Percentiles rank a stretch among this genome's conserved stretches.
Evolutionary conservation across 805 yeast genomes (phyloP).

Genomic region (Starmerella floricola): DNA sequence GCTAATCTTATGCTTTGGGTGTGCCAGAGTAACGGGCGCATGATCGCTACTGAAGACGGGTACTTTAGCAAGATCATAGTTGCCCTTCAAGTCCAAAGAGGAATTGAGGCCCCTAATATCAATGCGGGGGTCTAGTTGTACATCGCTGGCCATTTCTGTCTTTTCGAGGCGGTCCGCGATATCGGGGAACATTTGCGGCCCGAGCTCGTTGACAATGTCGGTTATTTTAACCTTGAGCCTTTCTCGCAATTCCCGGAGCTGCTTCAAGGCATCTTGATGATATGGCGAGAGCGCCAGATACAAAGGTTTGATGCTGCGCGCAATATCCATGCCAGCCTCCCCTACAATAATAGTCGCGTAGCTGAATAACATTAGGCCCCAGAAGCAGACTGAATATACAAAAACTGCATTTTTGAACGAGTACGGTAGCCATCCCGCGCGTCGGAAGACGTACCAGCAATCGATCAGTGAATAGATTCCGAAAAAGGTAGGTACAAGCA

Average conservation of each 20-base stretch:
- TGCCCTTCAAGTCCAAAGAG: slow-evolving; percentile 18
- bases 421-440: slow-evolving; percentile 22
- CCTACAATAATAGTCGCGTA: slow-evolving; percentile 88
- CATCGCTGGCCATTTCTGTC: slow-evolving; percentile 15
- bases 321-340: slow-evolving; percentile 82
- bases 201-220: slow-evolving; percentile 62
- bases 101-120: slow-evolving; percentile 19
- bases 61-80: slow-evolving; percentile 22
- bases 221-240: slow-evolving; percentile 63
- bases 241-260: slow-evolving; percentile 50
- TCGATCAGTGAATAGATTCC: slow-evolving; percentile 53
- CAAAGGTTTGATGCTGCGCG: slow-evolving; percentile 72
- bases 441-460: slow-evolving; percentile 29
- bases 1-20: no score
- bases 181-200: slow-evolving; percentile 79
- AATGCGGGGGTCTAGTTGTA: slow-evolving; percentile 21
- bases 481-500: slow-evolving; percentile 77
- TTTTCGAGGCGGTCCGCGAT: slow-evolving; percentile 34
- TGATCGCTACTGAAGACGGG: slow-evolving; percentile 20
- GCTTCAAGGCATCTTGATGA: slow-evolving; percentile 32
- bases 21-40: slow-evolving; percentile 14
- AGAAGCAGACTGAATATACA: slow-evolving; percentile 13
- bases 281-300: slow-evolving; percentile 37
- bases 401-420: slow-evolving; percentile 16
- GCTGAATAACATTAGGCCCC: slow-evolving; percentile 35